Evolutionary conservation across 1,139 yeast genomes (phyloP), one percentile per base, ranked within the genome.

Genomic region (Sugiyamaella novakii): DNA sequence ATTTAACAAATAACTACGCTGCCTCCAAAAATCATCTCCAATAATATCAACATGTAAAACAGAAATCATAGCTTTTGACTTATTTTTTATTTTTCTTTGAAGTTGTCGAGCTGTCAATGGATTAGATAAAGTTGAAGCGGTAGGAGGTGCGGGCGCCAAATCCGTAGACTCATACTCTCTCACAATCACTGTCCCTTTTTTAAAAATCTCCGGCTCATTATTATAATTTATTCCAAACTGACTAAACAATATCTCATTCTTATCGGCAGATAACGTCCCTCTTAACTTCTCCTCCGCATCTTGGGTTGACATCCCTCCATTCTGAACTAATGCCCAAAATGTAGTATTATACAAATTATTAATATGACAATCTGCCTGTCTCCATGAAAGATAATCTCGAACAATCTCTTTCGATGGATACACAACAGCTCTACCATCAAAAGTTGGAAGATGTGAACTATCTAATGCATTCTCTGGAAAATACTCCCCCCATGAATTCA

Each of bases 341-440:
- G 89, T 74, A 0, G 99, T 94, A 63, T 92, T 92, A 72, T 91
- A 94, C 54, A 94, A 70, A 64, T 92, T 92, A 65, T 92, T 92
- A 50, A 92, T 92, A 68, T 92, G 98, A 50, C 98, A 92, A 64
- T 92, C 99, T 1, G 85, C 98, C 64, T 88, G 98, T 59, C 99
- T 75, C 99, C 99, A 94, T 49, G 86, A 72, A 55, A 94, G 78
- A 63, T 94, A 94, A 65, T 92, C 98, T 47, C 87, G 73, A 1
- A 91, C 74, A 1, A 75, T 71, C 7, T 71, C 61, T 22, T 71
- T 59, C 49, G 77, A 79, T 0, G 99, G 99, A 60, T 92, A 92
- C 1, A 81, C 71, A 10, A 92, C 95, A 1, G 95, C 95, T 40
- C 99, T 72, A 0, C 95, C 89, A 68, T 92, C 99, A 67, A 92